phyloP scores from a whole-genome alignment of 768 basidiomycete genomes.

The Lactarius quietus region DNA sequence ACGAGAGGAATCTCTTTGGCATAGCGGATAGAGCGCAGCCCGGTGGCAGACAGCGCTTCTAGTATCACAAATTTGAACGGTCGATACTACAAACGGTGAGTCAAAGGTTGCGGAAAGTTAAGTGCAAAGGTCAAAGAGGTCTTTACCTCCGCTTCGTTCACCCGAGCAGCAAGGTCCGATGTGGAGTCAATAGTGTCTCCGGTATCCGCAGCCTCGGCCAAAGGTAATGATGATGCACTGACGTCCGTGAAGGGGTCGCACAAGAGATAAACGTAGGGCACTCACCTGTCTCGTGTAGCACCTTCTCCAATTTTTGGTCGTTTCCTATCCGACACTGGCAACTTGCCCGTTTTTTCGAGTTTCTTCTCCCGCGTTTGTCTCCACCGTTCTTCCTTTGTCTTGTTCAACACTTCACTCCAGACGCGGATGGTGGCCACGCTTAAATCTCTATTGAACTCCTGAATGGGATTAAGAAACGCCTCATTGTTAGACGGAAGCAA shows the following conservation, averaged over 20 bases:
- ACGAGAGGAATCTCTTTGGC: slow-evolving; percentile 94
- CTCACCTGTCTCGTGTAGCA: slow-evolving; percentile 6
- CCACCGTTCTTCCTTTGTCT: slow-evolving; percentile 62
- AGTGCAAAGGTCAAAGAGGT: background rate
- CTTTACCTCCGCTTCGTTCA: slow-evolving; percentile 20
- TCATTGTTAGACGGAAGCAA: slow-evolving; percentile 71
- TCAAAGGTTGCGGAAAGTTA: background rate
- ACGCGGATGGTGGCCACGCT: slow-evolving; percentile 87
- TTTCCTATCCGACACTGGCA: slow-evolving; percentile 27
- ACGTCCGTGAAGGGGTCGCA: slow-evolving; percentile 3
- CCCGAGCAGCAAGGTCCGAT: background rate
- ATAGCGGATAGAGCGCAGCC: slow-evolving; percentile 92
- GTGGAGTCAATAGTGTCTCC: background rate
- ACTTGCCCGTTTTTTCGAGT: slow-evolving; percentile 35
- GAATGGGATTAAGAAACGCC: slow-evolving; percentile 95
- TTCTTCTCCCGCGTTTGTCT: slow-evolving; percentile 48
- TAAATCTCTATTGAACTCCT: slow-evolving; percentile 96
- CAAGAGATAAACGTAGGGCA: background rate
- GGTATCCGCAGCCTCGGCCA: background rate
- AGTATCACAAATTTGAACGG: slow-evolving; percentile 73
- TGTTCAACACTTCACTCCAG: slow-evolving; percentile 76
- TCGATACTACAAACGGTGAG: slow-evolving; percentile 39
- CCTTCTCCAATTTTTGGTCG: slow-evolving; percentile 16
- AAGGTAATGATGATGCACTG: slow-evolving; percentile 18
- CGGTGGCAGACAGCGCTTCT: slow-evolving; percentile 94